Conservation (phyloP, 495 filamentous ascomycete genomes). For the Penicillium lagena region DNA sequence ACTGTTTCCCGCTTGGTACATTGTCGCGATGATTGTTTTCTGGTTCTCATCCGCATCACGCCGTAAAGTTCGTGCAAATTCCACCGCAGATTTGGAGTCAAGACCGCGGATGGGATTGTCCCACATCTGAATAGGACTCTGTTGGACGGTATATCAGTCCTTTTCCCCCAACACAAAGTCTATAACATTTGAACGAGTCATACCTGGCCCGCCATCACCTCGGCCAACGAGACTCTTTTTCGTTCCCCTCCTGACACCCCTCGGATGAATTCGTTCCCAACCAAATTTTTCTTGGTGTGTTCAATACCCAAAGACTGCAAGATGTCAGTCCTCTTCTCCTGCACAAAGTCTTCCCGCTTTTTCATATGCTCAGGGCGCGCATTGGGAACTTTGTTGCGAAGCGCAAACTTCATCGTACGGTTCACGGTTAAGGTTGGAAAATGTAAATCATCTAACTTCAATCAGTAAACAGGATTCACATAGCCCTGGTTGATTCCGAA, state of each 20-base stretch:
- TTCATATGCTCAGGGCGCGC: conserved; percentile 53
- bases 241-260: conserved; percentile 80
- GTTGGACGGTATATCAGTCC: neutral
- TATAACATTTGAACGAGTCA: conserved; percentile 36
- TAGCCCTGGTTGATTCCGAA: neutral
- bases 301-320: conserved; percentile 72
- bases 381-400: conserved; percentile 58
- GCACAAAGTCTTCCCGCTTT: conserved; percentile 45
- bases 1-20: conserved; percentile 75
- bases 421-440: conserved; percentile 77
- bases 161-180: conserved; percentile 3
- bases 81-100: conserved; percentile 74
- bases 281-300: conserved; percentile 70
- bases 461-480: conserved; percentile 29
- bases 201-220: conserved; percentile 55
- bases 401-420: conserved; percentile 76
- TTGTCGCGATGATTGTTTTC: conserved; percentile 64
- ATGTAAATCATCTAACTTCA: conserved; percentile 56
- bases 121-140: conserved; percentile 77
- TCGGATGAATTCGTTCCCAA: conserved; percentile 77
- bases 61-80: conserved; percentile 66
- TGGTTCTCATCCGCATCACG: conserved; percentile 59
- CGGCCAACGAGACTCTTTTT: conserved; percentile 78
- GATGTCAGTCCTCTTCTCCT: conserved; percentile 64
- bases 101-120: conserved; percentile 75